Base-by-base conservation (phyloP, 176 grass and related monocot species). In the Lolium perenne region DNA sequence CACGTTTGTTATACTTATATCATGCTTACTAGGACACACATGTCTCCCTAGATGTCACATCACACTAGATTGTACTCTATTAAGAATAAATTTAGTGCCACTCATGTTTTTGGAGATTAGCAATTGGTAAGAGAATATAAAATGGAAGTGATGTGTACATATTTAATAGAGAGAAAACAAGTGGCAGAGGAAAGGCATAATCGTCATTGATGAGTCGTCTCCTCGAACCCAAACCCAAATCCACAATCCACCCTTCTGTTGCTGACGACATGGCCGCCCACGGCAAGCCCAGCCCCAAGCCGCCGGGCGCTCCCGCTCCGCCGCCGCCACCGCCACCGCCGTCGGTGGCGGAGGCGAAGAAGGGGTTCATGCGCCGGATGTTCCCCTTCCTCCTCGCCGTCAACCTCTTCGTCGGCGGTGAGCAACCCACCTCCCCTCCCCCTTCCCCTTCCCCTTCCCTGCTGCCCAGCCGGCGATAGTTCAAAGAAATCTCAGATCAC, bases 341-440 rank as follows among this genome's bases (percentile, higher is more conserved):
- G 22, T 0, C 88, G 0, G 62, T 63, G 1, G 69, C 88, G n/a
- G 81, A 90, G 57, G 87, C 88, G 47, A 93, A 64, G 83, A 87
- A 86, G 83, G 80, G 86, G 0, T 95, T 98, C 76, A 85, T 94
- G 58, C 88, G 93, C 74, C 93, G 91, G 67, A 77, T 92, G 56
- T 51, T 94, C 55, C 95, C 93, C 47, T 80, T 98, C 74, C 81
- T 98, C 72, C 86, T 98, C 63, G 64, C 89, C 20, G 86, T 84
- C 81, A 98, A 93, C 86, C 10, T 94, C 43, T 94, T 92, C 38
- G 88, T 94, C 80, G 95, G 88, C 92, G 93, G 95, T 98, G 35
- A 74, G 78, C 58, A 46, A 20, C 59, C 26, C 16, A 6, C 45
- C 32, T 17, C 68, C 4, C 22, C 40, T 43, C 41, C 16, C 22